A percentile compares a stretch with the other conserved stretches of the same genome.
phyloP scores from a whole-genome alignment of 2,329 filamentous ascomycete species.

The Xylaria polymorpha region DNA sequence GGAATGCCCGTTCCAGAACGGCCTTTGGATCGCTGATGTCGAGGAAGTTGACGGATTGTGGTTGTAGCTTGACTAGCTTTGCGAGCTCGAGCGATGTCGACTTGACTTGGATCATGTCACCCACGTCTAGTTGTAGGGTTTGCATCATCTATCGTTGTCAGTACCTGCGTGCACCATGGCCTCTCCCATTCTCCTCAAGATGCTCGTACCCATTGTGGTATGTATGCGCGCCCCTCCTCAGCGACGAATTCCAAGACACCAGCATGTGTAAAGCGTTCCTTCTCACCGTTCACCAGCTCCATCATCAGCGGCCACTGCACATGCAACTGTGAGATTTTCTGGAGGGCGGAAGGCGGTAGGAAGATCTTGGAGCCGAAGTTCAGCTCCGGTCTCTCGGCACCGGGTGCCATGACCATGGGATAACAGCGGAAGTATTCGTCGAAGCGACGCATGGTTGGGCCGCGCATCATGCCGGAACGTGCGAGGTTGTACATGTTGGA shows the following conservation, averaged over 20 bases:
- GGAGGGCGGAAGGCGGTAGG: constrained; percentile 92
- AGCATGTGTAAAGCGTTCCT: constrained; percentile 84
- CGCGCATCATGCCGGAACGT: constrained; percentile 56
- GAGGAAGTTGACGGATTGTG: constrained; percentile 91
- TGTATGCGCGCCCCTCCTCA: constrained; percentile 94
- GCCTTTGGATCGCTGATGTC: constrained; percentile 98
- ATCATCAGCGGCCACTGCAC: constrained; percentile 98
- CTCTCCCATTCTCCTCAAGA: background rate
- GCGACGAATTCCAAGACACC: constrained; percentile 98
- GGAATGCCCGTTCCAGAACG: constrained; percentile 94
- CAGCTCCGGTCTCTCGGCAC: constrained; percentile 85
- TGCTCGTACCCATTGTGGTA: constrained; percentile 86
- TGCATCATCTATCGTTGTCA: constrained; percentile 81
- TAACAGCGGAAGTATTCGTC: constrained; percentile 99
- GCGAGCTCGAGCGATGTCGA: constrained; percentile 92
- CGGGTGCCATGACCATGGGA: constrained; percentile 92
- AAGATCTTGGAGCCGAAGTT: constrained; percentile 99
- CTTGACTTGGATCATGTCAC: constrained; percentile 94
- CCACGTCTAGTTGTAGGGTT: constrained; percentile 87
- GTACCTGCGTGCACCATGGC: constrained; percentile 31
- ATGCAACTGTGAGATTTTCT: constrained; percentile 95
- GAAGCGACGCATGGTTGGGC: constrained; percentile 77
- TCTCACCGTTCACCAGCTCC: constrained; percentile 90
- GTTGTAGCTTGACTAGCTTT: constrained; percentile 94
- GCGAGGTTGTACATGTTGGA: constrained; percentile 63